Base-by-base conservation (phyloP, 352 stramenopile species). In the Peronosclerospora sorghi region DNA sequence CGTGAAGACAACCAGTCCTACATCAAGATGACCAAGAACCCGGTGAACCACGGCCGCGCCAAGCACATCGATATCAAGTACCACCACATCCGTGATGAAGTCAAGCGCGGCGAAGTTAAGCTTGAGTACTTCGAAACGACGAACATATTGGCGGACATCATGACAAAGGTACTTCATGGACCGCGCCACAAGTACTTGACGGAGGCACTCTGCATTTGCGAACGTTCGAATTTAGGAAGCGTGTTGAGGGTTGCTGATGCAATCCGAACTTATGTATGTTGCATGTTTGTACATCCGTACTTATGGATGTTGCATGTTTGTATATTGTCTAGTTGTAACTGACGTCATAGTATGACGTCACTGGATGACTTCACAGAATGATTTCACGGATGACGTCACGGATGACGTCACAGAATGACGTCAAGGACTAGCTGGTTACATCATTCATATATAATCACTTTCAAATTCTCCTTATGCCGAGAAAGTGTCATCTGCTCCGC, bases 1-100 rank as follows among this genome's bases (percentile, higher is more conserved):
- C 8, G 10, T 13, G 45, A 52, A 29, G 45, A 45, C 14, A 46
- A 41, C 8, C 21, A 46, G 10, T 35, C 29, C 28, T 51, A 35
- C 19, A 32, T 32, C 28, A 32, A 32, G 28, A 32, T 32, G 28
- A 14, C 28, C 4, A 32, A 32, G 28, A 32, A 32, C 8, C 28
- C 28, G 28, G 28, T 32, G 28, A 32, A 32, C 13, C 28, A 32
- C 13, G 28, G 28, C 13, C 28, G 13, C 4, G 28, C 28, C 28
- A 32, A 32, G 28, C 28, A 32, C 13, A 32, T 32, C 13, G 28
- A 32, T 8, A 32, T 32, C 28, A 32, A 32, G 28, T 32, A 32
- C 28, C 28, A 32, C 13, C 28, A 32, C 28, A 32, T 32, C 8
- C 28, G 28, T n/a, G 28, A 32, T 32, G 28, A 32, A 14, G 28